These are phyloP conservation scores for Luzula sylvatica DNA, from an alignment of 176 grass and related monocot genomes.

Conservation along the genomic window DNA sequence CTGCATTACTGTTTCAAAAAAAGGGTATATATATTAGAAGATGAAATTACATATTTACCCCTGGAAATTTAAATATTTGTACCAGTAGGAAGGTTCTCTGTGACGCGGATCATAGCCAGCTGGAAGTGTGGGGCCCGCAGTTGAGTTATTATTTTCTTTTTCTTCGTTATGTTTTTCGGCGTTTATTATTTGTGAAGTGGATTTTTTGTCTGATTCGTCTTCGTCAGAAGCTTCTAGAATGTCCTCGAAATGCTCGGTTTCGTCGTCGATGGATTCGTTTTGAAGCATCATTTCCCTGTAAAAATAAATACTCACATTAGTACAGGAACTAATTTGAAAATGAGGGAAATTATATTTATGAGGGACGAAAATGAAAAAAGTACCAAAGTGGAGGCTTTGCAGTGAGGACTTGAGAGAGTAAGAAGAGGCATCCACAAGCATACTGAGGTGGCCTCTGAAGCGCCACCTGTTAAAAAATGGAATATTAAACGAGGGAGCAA, in stretches of 20 bases:
- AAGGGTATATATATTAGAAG: background rate
- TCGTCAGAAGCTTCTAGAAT: constrained; percentile 44
- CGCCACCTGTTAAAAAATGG: constrained; percentile 39
- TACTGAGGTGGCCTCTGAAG: constrained; percentile 90
- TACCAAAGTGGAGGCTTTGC: constrained; percentile 85
- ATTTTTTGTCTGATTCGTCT: constrained; percentile 17
- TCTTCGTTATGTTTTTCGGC: constrained; percentile 22
- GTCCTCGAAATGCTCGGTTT: constrained; percentile 83
- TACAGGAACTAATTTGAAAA: constrained; percentile 10
- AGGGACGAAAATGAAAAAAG: background rate
- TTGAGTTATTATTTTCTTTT: constrained; percentile 28
- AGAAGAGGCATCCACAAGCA: constrained; percentile 85
- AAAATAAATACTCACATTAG: constrained; percentile 13
- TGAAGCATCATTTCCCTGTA: constrained; percentile 65
- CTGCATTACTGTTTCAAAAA: constrained; percentile 58
- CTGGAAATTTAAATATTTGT: constrained; percentile 6
- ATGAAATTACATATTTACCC: too few relatives aligned
- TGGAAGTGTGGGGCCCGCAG: constrained; percentile 16
- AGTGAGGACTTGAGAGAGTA: constrained; percentile 82
- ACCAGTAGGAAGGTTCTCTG: constrained; percentile 94
- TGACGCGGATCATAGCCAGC: constrained; percentile 68
- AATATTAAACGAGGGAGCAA: background rate
- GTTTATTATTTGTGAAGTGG: constrained; percentile 6
- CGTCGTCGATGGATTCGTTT: constrained; percentile 83
- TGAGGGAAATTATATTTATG: background rate